Evolutionary conservation across 164 flowering plant species (phyloP), one percentile per base, ranked within the genome.

Genomic region (Liriodendron chinense): DNA sequence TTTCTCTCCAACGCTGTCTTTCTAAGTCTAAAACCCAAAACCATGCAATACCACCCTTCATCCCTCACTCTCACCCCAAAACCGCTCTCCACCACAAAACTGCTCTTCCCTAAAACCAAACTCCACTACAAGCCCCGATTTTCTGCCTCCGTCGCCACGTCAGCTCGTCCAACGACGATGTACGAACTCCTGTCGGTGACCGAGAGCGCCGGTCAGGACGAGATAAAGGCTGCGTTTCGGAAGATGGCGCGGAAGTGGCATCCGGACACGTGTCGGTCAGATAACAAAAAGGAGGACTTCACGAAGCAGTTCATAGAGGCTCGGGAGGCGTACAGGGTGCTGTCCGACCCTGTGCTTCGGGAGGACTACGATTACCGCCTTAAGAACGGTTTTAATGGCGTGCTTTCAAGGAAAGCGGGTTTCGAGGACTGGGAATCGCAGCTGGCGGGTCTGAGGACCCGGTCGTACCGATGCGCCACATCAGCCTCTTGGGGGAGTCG

Each of bases 201-300:
- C 1, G 77, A 75, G 67, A 68, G 13, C 21, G 77, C 77, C 0
- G 72, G 72, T 23, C 67, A 6, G 56, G 68, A 68, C 23, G 77
- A 75, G 77, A 75, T 75, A 72, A 75, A 75, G 34, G 65, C 77
- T 1, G 77, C 77, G 34, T 75, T 47, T 56, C 24, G 77, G 56
- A 57, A 62, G 72, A 9, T 69, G 47, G 77, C 77, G 21, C 43
- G 72, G 67, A 21, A 16, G 48, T 69, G 72, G 65, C 77, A 75
- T 65, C 77, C 77, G 9, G 73, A 75, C 68, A 28, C 77, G n/a
- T 75, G 77, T 18, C 56, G 59, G 28, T 50, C 72, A 6, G 50
- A 21, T 50, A 28, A 69, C 53, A n/a, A 24, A 26, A 68, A 25
- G 66, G 64, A 66, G 25, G 20, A 56, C 1, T 57, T 4, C 21